Evolutionary conservation across 2,329 filamentous ascomycete species (phyloP).

Genomic region (Claviceps arundinis): DNA sequence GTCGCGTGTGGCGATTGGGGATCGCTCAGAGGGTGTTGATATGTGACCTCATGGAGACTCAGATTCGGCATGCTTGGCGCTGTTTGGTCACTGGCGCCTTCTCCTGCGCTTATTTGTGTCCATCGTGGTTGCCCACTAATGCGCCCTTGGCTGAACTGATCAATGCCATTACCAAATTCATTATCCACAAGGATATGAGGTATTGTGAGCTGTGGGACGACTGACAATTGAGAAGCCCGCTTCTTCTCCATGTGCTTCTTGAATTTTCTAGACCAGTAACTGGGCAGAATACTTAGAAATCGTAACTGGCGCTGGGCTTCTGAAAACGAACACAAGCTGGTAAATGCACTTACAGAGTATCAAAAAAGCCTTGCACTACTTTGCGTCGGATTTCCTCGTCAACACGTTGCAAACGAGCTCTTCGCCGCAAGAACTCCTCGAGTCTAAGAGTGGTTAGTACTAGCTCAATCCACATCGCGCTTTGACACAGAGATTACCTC

Average conservation of each 20-base stretch:
- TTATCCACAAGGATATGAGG: slow-evolving; percentile 87
- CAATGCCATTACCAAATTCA: slow-evolving; percentile 37
- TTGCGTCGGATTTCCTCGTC: slow-evolving; percentile 88
- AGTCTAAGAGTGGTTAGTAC: slow-evolving; percentile 36
- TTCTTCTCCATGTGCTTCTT: slow-evolving; percentile 61
- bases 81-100: slow-evolving; percentile 3
- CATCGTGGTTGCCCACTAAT: slow-evolving; percentile 4
- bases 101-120: slow-evolving; percentile 7
- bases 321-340: not conserved
- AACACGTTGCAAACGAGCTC: slow-evolving; percentile 80
- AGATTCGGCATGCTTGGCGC: slow-evolving; percentile 25
- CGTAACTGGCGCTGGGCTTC: not conserved
- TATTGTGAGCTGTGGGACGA: slow-evolving; percentile 65
- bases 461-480: not conserved
- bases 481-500: slow-evolving; percentile 35
- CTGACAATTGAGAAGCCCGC: slow-evolving; percentile 61
- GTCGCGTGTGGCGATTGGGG: slow-evolving; percentile 34
- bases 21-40: slow-evolving; percentile 38
- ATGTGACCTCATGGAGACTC: slow-evolving; percentile 18
- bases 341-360: slow-evolving; percentile 55
- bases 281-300: slow-evolving; percentile 12
- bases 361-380: slow-evolving; percentile 87
- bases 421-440: slow-evolving; percentile 85
- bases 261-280: slow-evolving; percentile 76
- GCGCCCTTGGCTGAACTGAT: not conserved